Base-by-base conservation (phyloP, 257 asterid species). In the Rubia yunnanensis region DNA sequence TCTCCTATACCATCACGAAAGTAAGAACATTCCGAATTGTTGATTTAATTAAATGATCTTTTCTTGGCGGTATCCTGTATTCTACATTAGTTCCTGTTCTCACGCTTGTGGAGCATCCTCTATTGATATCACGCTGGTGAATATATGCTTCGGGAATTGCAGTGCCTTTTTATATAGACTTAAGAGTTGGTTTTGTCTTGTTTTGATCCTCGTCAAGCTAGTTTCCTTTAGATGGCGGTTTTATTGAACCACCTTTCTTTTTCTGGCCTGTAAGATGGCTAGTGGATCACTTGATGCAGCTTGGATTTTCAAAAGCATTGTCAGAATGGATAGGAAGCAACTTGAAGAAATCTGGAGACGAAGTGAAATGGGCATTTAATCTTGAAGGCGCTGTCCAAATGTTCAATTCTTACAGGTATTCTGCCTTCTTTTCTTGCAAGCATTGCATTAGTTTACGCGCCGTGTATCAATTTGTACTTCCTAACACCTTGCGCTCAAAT, bases 261-360 rank as follows among this genome's bases (percentile, higher is more conserved):
- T 55, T 66, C 20, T 71, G 63, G 63, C 48, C 31, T 74, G 56
- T 72, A 88, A 60, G 98, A 85, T 90, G 99, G 99, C 76, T 94
- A 75, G 95, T 90, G n/a, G 96, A 90, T 74, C 88, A 85, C 83
- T 70, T 94, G 95, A 72, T 81, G 73, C 61, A 81, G 74, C 92
- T 84, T 8, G 95, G 97, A 66, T 94, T 87, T 82, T 90, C 99
- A 1, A 86, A 82, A 83, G 85, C 89, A n/a, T 66, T 94, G 69
- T 85, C 97, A 30, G 74, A 85, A 46, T 90, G 99, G 99, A 72
- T 94, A 57, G 99, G 95, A 54, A 94, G 95, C 81, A 94, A 90
- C 82, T 87, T 94, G 72, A 86, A 84, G 80, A 82, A 79, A 81
- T 86, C 90, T 24, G 96, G 83, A 66, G 92, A 80, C 17, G 70